Evolutionary conservation across 306 rosid genomes (phyloP).

Genomic region (Vicia faba): DNA sequence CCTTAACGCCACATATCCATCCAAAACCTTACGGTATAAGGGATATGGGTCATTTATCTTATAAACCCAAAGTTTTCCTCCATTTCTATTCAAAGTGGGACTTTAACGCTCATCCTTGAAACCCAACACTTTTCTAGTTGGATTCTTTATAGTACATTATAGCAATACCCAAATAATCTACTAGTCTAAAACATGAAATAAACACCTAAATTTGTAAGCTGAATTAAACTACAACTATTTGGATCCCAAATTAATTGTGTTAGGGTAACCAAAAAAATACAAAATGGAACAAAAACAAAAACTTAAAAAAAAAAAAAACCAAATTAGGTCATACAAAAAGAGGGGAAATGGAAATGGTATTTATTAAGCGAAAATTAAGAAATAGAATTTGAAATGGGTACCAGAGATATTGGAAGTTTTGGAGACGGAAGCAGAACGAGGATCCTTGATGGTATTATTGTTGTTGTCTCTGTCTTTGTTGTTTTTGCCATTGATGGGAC

Average conservation of each 20-base stretch:
- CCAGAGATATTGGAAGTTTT: constrained; percentile 58
- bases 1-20: no score
- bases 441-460: constrained; percentile 45
- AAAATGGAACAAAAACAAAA: not conserved
- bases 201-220: constrained; percentile 10
- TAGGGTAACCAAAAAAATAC: not conserved
- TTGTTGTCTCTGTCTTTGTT: constrained; percentile 35
- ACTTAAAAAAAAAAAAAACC: not conserved
- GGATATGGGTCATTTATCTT: no score
- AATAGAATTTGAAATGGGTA: not conserved
- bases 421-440: constrained; percentile 47
- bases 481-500: constrained; percentile 61
- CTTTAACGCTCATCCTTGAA: no score
- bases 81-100: no score
- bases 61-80: no score
- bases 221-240: constrained; percentile 12
- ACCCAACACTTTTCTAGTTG: not conserved
- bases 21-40: no score
- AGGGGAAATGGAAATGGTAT: not conserved
- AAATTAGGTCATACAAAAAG: not conserved
- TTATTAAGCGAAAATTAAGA: not conserved
- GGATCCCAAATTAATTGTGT: not conserved
- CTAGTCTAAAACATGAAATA: constrained; percentile 3
- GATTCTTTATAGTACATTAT: not conserved
- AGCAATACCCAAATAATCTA: not conserved